Conservation (phyloP, 495 filamentous ascomycete species). For the Usnea hakonensis region DNA sequence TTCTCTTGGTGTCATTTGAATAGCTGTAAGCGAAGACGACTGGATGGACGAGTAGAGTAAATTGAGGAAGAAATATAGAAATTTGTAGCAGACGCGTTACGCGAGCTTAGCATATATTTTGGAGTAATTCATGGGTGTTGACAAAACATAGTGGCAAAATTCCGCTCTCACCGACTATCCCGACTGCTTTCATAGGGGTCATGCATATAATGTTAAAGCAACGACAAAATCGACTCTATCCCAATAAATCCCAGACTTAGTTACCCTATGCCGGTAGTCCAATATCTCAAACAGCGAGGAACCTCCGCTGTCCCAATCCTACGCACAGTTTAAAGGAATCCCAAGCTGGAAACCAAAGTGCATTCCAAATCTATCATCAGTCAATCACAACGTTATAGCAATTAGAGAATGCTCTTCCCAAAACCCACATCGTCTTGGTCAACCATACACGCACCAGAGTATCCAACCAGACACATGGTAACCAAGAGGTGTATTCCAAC, state of each 20-base stretch:
- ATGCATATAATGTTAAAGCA: not conserved
- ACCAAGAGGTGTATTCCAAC: not conserved
- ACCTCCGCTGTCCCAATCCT: not conserved
- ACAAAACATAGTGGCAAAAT: not conserved
- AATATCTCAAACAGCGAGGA: not conserved
- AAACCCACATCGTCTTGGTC: no score
- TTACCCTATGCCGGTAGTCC: not conserved
- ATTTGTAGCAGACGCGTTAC: not conserved
- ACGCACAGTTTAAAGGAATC: not conserved
- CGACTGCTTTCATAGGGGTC: not conserved
- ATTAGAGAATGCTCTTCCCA: no score
- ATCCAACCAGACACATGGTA: no score
- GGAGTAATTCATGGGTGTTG: not conserved
- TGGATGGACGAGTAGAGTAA: not conserved
- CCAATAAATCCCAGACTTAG: not conserved
- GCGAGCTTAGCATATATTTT: not conserved
- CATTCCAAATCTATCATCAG: no score
- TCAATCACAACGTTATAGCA: no score
- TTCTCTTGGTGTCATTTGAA: not conserved
- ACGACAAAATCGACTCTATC: not conserved
- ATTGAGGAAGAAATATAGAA: no score
- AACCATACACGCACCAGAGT: no score
- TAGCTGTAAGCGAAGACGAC: not conserved
- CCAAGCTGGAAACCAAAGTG: not conserved
- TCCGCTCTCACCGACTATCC: not conserved